Percentiles rank a stretch among this genome's conserved stretches.
These are phyloP conservation scores for Malus orientalis DNA, from an alignment of 306 rosid genomes.

Conservation along the genomic window DNA sequence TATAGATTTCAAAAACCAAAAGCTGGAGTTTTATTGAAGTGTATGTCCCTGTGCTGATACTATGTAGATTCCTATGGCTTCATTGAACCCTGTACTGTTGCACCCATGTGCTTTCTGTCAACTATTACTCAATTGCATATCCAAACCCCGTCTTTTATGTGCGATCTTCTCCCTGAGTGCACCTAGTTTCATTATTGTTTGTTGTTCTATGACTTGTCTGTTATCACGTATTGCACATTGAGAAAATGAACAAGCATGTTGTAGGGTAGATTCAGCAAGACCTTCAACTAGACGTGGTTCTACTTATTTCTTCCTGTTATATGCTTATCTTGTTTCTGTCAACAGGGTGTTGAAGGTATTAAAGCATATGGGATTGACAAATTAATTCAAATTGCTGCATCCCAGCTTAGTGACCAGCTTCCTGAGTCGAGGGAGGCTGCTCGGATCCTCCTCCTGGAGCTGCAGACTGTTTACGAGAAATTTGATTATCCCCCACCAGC, in stretches of 20 bases:
- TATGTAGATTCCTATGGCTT: background rate
- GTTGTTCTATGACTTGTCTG: background rate
- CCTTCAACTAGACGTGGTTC: background rate
- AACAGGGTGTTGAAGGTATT: constrained; percentile 87
- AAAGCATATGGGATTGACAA: constrained; percentile 80
- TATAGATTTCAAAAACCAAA: background rate
- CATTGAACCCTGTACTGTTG: background rate
- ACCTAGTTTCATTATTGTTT: background rate
- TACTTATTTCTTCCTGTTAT: background rate
- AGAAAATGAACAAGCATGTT: background rate
- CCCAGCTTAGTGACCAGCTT: constrained; percentile 92
- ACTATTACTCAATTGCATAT: background rate
- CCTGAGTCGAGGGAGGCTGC: constrained; percentile 99
- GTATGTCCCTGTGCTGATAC: background rate
- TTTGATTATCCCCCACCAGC: constrained; percentile 28
- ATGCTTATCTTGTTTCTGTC: constrained; percentile 6
- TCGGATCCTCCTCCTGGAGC: constrained; percentile 69
- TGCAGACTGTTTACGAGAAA: constrained; percentile 72
- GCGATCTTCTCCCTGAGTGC: background rate
- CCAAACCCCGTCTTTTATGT: too few relatives aligned
- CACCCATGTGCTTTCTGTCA: background rate
- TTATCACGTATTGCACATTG: background rate
- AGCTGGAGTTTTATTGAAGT: background rate
- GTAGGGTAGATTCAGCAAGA: background rate
- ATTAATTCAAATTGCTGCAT: constrained; percentile 81